Percentiles rank a stretch among this genome's conserved stretches.
Conservation (phyloP, 2,329 filamentous ascomycete genomes). For the Ilyonectria sp. region DNA sequence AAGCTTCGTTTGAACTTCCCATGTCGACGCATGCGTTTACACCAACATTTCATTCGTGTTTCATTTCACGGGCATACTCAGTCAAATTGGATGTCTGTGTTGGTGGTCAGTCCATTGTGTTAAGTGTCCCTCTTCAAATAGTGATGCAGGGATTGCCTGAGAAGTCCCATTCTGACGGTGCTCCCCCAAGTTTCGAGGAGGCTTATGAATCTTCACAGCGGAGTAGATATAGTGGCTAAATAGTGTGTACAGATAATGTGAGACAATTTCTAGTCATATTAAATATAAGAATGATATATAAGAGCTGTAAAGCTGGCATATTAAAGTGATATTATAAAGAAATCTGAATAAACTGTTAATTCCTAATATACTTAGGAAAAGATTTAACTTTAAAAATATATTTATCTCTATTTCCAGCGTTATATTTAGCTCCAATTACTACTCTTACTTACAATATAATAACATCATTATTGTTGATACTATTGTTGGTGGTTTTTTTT, state of each 20-base stretch:
- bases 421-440: no score
- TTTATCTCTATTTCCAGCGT: no score
- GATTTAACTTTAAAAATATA: no score
- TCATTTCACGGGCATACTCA: constrained; percentile 1
- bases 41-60: not conserved
- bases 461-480: no score
- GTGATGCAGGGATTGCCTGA: not conserved
- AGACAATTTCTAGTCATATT: not conserved
- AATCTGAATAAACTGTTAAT: no score
- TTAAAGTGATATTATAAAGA: no score
- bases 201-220: not conserved
- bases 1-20: not conserved
- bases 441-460: no score
- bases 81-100: not conserved
- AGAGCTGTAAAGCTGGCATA: no score
- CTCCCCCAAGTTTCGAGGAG: constrained; percentile 1
- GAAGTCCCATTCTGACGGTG: not conserved
- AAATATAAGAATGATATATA: no score
- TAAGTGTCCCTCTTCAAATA: constrained; percentile 1
- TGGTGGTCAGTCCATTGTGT: not conserved
- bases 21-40: not conserved
- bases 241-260: not conserved
- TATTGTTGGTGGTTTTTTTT: no score
- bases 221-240: not conserved
- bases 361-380: no score